Evolutionary conservation across 192 early-diverging fungal genomes (phyloP).

Genomic region (Pilaira anomala): DNA sequence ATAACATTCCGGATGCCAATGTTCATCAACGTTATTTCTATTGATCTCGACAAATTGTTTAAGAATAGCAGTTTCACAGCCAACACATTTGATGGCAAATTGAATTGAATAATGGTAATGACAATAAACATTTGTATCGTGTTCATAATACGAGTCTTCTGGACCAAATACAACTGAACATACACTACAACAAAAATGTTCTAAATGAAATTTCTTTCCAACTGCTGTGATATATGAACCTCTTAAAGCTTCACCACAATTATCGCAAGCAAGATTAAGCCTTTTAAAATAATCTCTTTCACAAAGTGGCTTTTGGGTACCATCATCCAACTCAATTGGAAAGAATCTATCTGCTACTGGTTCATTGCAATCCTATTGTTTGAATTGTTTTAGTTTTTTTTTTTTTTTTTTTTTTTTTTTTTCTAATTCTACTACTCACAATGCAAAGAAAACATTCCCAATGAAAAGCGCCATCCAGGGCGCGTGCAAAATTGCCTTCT

Average conservation of each 20-base stretch:
- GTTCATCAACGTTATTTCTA: constrained; percentile 70
- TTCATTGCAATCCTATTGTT: constrained; percentile 67
- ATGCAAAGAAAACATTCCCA: constrained; percentile 92
- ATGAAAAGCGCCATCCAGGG: constrained; percentile 80
- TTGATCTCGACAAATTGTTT: constrained; percentile 96
- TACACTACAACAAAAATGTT: constrained; percentile 95
- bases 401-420: constrained; percentile 1
- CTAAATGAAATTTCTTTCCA: constrained; percentile 92
- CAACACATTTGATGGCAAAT: constrained; percentile 91
- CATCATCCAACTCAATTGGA: constrained; percentile 62
- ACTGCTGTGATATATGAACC: constrained; percentile 93
- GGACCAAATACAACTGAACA: constrained; percentile 93
- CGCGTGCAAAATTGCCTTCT: constrained; percentile 87
- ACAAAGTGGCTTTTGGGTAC: constrained; percentile 64
- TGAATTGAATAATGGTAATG: constrained; percentile 90
- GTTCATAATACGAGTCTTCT: constrained; percentile 95
- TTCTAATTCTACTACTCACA: constrained; percentile 53
- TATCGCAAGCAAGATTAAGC: constrained; percentile 80
- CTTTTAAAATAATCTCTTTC: constrained; percentile 86
- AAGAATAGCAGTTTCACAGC: constrained; percentile 92
- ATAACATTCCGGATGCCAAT: constrained; percentile 99
- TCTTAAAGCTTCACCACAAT: constrained; percentile 86
- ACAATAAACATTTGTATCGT: constrained; percentile 91
- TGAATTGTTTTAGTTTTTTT: too few relatives aligned
- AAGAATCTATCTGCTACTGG: constrained; percentile 88